phyloP scores from a whole-genome alignment of 306 rosid genomes.

The Lotus japonicus region DNA sequence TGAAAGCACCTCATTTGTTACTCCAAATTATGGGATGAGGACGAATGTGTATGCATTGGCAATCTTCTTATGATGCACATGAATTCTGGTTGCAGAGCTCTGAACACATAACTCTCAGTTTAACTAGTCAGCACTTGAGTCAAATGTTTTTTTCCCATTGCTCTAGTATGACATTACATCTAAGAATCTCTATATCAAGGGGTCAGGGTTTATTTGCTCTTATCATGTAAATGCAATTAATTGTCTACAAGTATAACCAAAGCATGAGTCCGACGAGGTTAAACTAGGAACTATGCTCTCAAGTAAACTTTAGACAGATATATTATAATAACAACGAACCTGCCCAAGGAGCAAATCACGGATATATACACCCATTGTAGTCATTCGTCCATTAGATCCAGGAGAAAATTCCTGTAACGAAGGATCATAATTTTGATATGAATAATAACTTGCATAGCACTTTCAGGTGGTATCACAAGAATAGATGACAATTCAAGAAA shows the following conservation, averaged over 20 bases:
- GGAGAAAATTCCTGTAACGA: too few relatives aligned
- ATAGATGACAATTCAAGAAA: neutral
- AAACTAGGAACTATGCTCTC: too few relatives aligned
- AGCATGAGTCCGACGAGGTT: neutral
- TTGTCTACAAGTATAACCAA: constrained; percentile 24
- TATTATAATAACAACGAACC: too few relatives aligned
- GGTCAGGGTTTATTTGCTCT: neutral
- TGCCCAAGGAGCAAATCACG: too few relatives aligned
- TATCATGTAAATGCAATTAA: constrained; percentile 19
- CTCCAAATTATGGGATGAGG: constrained; percentile 37
- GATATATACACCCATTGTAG: too few relatives aligned
- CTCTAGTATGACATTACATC: constrained; percentile 20
- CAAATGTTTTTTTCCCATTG: constrained; percentile 23
- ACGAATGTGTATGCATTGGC: constrained; percentile 33
- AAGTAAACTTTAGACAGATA: too few relatives aligned
- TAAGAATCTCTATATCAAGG: constrained; percentile 18
- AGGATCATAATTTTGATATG: too few relatives aligned
- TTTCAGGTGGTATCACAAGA: too few relatives aligned
- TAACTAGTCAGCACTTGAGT: constrained; percentile 34
- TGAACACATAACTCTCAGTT: constrained; percentile 43
- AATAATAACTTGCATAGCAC: too few relatives aligned
- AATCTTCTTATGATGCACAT: constrained; percentile 41
- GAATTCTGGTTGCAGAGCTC: constrained; percentile 37
- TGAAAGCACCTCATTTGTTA: constrained; percentile 47
- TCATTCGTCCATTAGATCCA: too few relatives aligned